Evolutionary conservation across 179 eudicot genomes (phyloP), one percentile per base, ranked within the genome.

Genomic region (Silene noctiflora): DNA sequence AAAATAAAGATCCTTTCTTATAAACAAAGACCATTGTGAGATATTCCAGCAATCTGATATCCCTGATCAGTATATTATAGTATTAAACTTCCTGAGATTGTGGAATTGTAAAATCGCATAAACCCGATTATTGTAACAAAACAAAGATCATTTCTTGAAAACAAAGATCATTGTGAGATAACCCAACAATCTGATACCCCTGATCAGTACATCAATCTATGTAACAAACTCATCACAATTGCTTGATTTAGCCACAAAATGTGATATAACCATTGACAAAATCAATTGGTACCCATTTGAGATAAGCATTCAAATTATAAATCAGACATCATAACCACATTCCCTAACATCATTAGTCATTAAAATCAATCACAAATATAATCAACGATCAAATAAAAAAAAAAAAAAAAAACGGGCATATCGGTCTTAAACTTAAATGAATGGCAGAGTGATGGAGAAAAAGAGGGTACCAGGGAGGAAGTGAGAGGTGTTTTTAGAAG

Each of bases 401-500:
- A n/a, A n/a, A n/a, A n/a, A n/a, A n/a, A n/a, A n/a, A n/a, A n/a
- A n/a, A n/a, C n/a, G n/a, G n/a, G n/a, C n/a, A n/a, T n/a, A n/a
- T n/a, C n/a, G n/a, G n/a, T n/a, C n/a, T n/a, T n/a, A n/a, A n/a
- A n/a, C n/a, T n/a, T n/a, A n/a, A n/a, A n/a, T n/a, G 29, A 27
- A 27, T 13, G n/a, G 6, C 14, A 4, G 10, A 63, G 0, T 5
- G 16, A 19, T 1, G 7, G 7, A 25, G 71, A 65, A 39, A 27
- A 67, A 65, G 21, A 63, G 4, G 2, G 2, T 82, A 91, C 97
- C 91, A 60, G 91, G 75, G 69, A 88, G 66, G 31, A 82, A 75
- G 5, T 76, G 86, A 67, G 88, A 80, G 42, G 79, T 20, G 64
- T 67, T 88, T 76, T 83, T 85, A 17, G 96, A 82, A 77, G 89